Conservation (phyloP, 495 filamentous ascomycete genomes). For the Xylaria intraflava region DNA sequence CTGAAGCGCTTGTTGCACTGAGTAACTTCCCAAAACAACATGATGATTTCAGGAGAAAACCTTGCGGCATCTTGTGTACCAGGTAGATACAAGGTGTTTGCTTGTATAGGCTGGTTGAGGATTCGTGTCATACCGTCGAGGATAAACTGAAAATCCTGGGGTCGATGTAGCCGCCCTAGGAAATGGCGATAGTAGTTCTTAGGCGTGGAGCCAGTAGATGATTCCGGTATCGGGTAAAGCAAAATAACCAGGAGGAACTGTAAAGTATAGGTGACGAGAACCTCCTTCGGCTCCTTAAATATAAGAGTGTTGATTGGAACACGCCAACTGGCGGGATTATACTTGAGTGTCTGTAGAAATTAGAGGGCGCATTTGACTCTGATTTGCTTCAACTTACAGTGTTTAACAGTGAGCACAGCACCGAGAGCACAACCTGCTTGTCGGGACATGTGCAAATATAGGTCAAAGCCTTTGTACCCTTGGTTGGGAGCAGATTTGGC, state of each 20-base stretch:
- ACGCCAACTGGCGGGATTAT: slow-evolving; percentile 90
- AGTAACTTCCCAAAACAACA: slow-evolving; percentile 95
- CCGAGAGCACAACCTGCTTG: slow-evolving; percentile 83
- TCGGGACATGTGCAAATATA: slow-evolving; percentile 81
- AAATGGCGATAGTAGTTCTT: slow-evolving; percentile 95
- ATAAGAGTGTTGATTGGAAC: slow-evolving; percentile 93
- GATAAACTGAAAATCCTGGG: slow-evolving; percentile 96
- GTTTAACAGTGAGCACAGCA: slow-evolving; percentile 88
- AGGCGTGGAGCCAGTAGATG: slow-evolving; percentile 46
- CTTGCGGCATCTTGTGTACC: slow-evolving; percentile 73
- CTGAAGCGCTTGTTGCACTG: slow-evolving; percentile 98
- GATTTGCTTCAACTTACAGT: slow-evolving; percentile 56
- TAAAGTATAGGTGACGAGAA: slow-evolving; percentile 84
- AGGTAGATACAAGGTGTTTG: slow-evolving; percentile 80
- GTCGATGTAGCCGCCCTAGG: slow-evolving; percentile 81
- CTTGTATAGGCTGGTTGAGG: slow-evolving; percentile 86
- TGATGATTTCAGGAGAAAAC: slow-evolving; percentile 93
- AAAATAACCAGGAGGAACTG: slow-evolving; percentile 84
- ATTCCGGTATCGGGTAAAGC: slow-evolving; percentile 85
- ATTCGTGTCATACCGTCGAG: slow-evolving; percentile 94
- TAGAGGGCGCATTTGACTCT: slow-evolving; percentile 9
- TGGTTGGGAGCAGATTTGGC: slow-evolving; percentile 72
- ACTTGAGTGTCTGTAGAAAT: slow-evolving; percentile 72
- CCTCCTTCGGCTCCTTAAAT: slow-evolving; percentile 87
- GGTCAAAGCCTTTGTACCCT: slow-evolving; percentile 79